Percentiles rank a stretch among this genome's conserved stretches.
Conservation (phyloP, 345 rosid species). For the Citrus glauca region DNA sequence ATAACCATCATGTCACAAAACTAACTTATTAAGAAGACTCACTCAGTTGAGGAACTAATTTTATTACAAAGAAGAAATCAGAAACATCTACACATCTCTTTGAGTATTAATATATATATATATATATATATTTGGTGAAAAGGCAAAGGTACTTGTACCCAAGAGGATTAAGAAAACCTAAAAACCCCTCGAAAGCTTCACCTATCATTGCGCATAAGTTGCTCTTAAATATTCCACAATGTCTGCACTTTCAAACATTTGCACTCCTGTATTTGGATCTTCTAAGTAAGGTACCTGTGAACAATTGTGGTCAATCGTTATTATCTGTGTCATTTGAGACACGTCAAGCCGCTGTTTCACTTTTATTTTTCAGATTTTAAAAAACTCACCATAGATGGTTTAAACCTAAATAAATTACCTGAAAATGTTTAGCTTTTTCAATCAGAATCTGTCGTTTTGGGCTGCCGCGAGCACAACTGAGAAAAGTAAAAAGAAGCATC, state of each 20-base stretch:
- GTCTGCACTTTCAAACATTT: slow-evolving; percentile 94
- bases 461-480: slow-evolving; percentile 89
- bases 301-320: neutral
- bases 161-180: neutral
- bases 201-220: slow-evolving; percentile 56
- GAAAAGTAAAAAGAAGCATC: slow-evolving; percentile 3
- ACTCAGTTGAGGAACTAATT: neutral
- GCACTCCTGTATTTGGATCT: slow-evolving; percentile 90
- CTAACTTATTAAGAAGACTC: neutral
- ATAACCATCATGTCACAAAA: neutral
- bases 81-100: neutral
- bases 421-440: slow-evolving; percentile 67
- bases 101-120: neutral
- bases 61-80: neutral
- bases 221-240: slow-evolving; percentile 75
- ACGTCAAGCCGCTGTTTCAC: neutral
- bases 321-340: neutral
- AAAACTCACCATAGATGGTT: neutral
- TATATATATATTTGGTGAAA: too few relatives aligned
- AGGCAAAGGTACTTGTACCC: slow-evolving; percentile 9
- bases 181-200: neutral
- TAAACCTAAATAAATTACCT: slow-evolving; percentile 34
- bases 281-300: slow-evolving; percentile 78
- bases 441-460: slow-evolving; percentile 63
- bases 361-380: neutral